Conservation (phyloP, 805 yeast genomes). For the Helenozyma baotianmanensis region DNA sequence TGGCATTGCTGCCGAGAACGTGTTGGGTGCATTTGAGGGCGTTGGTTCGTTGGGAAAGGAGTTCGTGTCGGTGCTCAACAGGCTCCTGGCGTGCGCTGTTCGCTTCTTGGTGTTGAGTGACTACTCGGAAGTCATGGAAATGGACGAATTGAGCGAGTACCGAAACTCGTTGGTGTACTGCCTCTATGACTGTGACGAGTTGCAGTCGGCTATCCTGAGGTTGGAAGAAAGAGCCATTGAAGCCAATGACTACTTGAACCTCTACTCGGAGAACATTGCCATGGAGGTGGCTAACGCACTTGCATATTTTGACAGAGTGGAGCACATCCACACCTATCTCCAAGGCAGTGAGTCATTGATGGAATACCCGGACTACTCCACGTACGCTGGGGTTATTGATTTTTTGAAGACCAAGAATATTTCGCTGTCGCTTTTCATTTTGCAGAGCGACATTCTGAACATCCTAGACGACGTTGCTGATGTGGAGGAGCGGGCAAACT, state of each 20-base stretch:
- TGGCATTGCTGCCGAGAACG: conserved; percentile 4
- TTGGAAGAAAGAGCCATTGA: conserved; percentile 1
- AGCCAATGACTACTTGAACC: conserved; percentile 2
- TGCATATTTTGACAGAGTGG: no score
- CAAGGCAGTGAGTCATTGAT: no score
- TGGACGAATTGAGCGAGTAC: not conserved
- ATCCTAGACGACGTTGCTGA: no score
- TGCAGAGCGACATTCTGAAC: no score
- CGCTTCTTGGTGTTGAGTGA: conserved; percentile 7
- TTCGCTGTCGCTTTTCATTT: no score
- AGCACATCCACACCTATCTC: no score
- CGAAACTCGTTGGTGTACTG: conserved; percentile 1
- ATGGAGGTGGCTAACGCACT: no score
- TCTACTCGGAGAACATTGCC: not conserved
- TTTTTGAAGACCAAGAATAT: no score
- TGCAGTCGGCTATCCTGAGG: conserved; percentile 3
- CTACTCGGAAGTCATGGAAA: not conserved
- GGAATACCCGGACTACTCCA: no score
- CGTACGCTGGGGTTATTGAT: no score
- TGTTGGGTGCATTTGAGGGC: conserved; percentile 7
- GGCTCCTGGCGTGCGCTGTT: conserved; percentile 9
- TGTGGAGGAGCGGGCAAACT: no score
- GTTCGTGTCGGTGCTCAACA: conserved; percentile 5
- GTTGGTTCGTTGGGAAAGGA: conserved; percentile 6
- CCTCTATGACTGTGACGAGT: conserved; percentile 1